Conservation (phyloP, 2,329 filamentous ascomycete species). For the Fusarium sp. region DNA sequence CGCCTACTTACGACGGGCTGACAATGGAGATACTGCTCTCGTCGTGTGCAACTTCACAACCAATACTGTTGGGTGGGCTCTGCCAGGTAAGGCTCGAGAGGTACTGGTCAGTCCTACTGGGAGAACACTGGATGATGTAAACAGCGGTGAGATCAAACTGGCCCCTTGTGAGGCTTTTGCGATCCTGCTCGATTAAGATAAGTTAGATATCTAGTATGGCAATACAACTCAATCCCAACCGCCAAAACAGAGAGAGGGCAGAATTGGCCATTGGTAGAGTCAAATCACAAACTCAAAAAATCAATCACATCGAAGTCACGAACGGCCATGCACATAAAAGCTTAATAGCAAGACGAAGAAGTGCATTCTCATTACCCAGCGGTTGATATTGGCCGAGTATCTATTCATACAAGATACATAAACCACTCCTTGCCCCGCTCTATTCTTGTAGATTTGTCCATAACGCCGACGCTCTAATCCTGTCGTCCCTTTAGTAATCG, state of each 20-base stretch:
- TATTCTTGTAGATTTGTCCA: conserved; percentile 28
- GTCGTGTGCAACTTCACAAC: conserved; percentile 54
- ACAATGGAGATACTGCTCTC: conserved; percentile 48
- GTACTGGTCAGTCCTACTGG: conserved; percentile 50
- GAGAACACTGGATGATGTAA: conserved; percentile 45
- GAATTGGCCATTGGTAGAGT: background rate
- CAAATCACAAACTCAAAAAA: background rate
- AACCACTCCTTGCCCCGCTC: conserved; percentile 30
- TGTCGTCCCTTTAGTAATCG: conserved; percentile 97
- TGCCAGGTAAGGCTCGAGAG: conserved; percentile 45
- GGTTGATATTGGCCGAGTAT: conserved; percentile 43
- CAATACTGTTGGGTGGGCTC: conserved; percentile 48
- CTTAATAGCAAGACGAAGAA: conserved; percentile 11
- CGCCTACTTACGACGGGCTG: conserved; percentile 51
- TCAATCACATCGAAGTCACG: background rate
- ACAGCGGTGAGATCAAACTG: conserved; percentile 44
- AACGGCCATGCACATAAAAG: background rate
- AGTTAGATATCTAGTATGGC: background rate
- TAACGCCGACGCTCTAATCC: conserved; percentile 67
- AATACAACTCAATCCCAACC: conserved; percentile 48
- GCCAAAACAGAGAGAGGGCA: background rate
- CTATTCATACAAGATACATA: conserved; percentile 51
- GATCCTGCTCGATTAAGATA: conserved; percentile 43
- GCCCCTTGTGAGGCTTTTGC: conserved; percentile 53
- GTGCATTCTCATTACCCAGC: conserved; percentile 44